Percentiles rank a stretch among this genome's conserved stretches.
Evolutionary conservation across 306 rosid species (phyloP).

Genomic region (Begonia masoniana): DNA sequence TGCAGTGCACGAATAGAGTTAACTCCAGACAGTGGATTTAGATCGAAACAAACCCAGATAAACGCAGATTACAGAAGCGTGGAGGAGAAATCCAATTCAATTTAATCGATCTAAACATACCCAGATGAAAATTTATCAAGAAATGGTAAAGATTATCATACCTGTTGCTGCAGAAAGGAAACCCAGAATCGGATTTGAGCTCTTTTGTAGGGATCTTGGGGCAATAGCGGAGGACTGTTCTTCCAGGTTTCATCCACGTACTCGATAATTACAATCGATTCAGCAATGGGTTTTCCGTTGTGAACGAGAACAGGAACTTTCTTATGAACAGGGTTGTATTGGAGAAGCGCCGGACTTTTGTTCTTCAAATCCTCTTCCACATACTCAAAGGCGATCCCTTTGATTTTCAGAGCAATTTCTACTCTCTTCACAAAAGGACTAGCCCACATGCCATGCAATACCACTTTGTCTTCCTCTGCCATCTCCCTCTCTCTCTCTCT

Average conservation of each 20-base stretch:
- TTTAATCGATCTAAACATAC: neutral
- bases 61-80: no score
- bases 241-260: slow-evolving; percentile 27
- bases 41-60: no score
- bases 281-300: slow-evolving; percentile 17
- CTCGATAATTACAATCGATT: slow-evolving; percentile 18
- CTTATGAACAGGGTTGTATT: slow-evolving; percentile 17
- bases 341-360: slow-evolving; percentile 13
- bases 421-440: slow-evolving; percentile 20
- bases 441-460: slow-evolving; percentile 13
- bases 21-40: neutral
- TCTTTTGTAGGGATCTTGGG: slow-evolving; percentile 13
- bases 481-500: neutral
- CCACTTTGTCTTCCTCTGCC: slow-evolving; percentile 16
- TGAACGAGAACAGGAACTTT: slow-evolving; percentile 25
- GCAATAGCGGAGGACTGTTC: slow-evolving; percentile 9
- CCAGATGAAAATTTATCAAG: neutral
- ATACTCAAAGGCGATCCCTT: slow-evolving; percentile 14
- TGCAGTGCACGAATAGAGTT: neutral
- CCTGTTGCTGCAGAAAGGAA: slow-evolving; percentile 19
- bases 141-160: neutral
- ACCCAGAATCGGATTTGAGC: slow-evolving; percentile 24
- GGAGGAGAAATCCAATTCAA: neutral
- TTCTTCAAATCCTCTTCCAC: slow-evolving; percentile 18
- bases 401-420: slow-evolving; percentile 17